These are phyloP conservation scores for Daldinia caldariorum DNA, from an alignment of 495 filamentous ascomycete species.

Conservation along the genomic window DNA sequence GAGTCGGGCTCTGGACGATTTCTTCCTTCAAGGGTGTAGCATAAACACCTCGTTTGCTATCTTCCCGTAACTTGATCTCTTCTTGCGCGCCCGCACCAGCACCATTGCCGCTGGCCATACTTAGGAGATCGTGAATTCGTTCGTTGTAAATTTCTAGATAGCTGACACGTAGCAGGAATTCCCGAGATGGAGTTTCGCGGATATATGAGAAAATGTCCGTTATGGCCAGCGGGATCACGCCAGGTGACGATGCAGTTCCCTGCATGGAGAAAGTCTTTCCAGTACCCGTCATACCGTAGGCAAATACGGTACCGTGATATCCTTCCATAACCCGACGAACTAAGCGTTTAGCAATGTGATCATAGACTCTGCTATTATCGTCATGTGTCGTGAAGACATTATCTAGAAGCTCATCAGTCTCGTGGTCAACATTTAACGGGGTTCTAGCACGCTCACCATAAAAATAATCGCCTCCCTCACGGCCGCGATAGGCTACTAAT, in stretches of 20 bases:
- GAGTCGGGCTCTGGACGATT: conserved; percentile 97
- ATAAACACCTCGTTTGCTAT: conserved; percentile 95
- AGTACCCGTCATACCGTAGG: conserved; percentile 98
- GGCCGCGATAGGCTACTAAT: conserved; percentile 82
- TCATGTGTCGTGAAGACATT: conserved; percentile 95
- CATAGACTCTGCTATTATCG: conserved; percentile 93
- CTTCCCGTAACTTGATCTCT: conserved; percentile 96
- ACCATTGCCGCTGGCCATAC: conserved; percentile 66
- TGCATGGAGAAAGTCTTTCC: conserved; percentile 99
- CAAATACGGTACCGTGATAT: conserved; percentile 97
- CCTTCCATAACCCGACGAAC: conserved; percentile 98
- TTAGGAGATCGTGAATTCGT: conserved; percentile 92
- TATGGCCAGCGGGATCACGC: conserved; percentile 96
- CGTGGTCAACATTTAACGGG: not conserved
- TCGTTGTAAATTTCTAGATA: conserved; percentile 99
- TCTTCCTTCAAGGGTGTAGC: conserved; percentile 96
- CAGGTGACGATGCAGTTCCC: conserved; percentile 94
- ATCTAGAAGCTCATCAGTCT: conserved; percentile 63
- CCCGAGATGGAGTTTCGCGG: conserved; percentile 91
- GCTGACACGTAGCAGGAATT: conserved; percentile 95
- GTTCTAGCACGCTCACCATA: conserved; percentile 72
- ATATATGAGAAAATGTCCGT: conserved; percentile 99
- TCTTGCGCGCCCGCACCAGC: conserved; percentile 66
- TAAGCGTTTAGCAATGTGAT: conserved; percentile 89
- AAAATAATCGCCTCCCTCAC: conserved; percentile 90